Percentiles rank a stretch among this genome's conserved stretches.
Evolutionary conservation across 2,329 filamentous ascomycete genomes (phyloP).

Genomic region (Diaporthe batatas): DNA sequence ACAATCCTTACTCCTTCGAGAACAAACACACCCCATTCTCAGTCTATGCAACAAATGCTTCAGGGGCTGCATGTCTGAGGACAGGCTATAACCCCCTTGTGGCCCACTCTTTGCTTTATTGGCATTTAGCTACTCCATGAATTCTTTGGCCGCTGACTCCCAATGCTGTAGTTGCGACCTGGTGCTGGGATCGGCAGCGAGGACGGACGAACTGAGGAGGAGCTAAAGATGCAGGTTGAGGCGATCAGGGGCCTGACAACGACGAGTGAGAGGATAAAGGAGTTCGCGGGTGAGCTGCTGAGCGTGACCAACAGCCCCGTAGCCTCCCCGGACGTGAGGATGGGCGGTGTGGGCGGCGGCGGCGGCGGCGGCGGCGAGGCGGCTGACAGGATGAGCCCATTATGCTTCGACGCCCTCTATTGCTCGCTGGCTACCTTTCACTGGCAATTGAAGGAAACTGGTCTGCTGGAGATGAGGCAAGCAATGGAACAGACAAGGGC

Average conservation of each 20-base stretch:
- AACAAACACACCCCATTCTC: too few relatives aligned
- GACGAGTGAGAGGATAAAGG: slow-evolving; percentile 48
- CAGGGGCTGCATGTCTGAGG: too few relatives aligned
- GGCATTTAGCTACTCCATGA: too few relatives aligned
- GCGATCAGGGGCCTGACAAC: slow-evolving; percentile 51
- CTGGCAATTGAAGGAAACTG: slow-evolving; percentile 55
- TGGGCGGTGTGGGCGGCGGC: background rate
- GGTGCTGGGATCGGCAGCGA: slow-evolving; percentile 47
- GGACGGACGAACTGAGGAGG: slow-evolving; percentile 53
- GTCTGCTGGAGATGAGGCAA: slow-evolving; percentile 48
- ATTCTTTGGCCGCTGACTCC: too few relatives aligned
- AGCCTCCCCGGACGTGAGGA: background rate
- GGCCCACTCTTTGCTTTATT: too few relatives aligned
- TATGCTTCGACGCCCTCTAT: slow-evolving; percentile 56
- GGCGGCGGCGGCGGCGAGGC: background rate
- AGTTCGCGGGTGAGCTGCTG: slow-evolving; percentile 48
- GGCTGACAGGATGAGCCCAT: slow-evolving; percentile 51
- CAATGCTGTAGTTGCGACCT: slow-evolving; percentile 38
- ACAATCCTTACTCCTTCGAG: too few relatives aligned
- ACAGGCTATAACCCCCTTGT: too few relatives aligned
- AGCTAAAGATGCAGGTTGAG: slow-evolving; percentile 50
- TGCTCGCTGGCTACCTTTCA: slow-evolving; percentile 53
- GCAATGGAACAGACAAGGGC: slow-evolving; percentile 50
- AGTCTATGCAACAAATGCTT: too few relatives aligned
- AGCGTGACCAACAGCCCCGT: slow-evolving; percentile 1